A percentile compares a stretch with the other conserved stretches of the same genome.
Conservation (phyloP, 2,329 filamentous ascomycete species). For the Trichophaea hybrida region DNA sequence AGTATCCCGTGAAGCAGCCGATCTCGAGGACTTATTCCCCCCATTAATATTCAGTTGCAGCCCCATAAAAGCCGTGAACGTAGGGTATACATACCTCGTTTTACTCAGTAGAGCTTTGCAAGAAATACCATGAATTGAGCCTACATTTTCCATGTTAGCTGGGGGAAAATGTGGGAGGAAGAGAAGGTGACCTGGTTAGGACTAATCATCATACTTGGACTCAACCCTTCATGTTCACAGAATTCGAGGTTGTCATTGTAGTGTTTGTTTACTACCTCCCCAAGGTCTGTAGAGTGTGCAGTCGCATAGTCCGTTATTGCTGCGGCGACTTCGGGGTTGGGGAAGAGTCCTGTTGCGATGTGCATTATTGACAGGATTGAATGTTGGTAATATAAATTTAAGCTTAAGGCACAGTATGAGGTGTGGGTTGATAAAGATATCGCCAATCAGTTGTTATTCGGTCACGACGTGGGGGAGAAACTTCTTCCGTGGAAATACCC, state of each 20-base stretch:
- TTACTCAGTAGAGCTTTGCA: constrained; percentile 16
- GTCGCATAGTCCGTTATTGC: constrained; percentile 24
- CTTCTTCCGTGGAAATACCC: too few relatives aligned
- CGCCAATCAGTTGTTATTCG: too few relatives aligned
- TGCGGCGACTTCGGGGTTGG: constrained; percentile 18
- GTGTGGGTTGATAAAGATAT: too few relatives aligned
- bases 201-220: constrained; percentile 25
- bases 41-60: not conserved
- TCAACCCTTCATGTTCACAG: not conserved
- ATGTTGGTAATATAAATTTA: too few relatives aligned
- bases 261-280: constrained; percentile 18
- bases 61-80: not conserved
- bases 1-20: constrained; percentile 30
- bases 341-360: constrained; percentile 18
- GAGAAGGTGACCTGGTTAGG: constrained; percentile 14
- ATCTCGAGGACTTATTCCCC: constrained; percentile 29
- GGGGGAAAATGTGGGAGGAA: not conserved
- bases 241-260: constrained; percentile 18
- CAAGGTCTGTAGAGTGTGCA: constrained; percentile 20
- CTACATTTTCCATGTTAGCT: constrained; percentile 1
- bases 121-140: constrained; percentile 25
- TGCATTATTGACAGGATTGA: constrained; percentile 1
- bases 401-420: too few relatives aligned
- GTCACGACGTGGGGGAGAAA: too few relatives aligned
- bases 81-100: constrained; percentile 5